Percentiles rank a stretch among this genome's conserved stretches.
phyloP scores from a whole-genome alignment of 768 basidiomycete genomes.

The Rhodotorula sphaerocarpa region DNA sequence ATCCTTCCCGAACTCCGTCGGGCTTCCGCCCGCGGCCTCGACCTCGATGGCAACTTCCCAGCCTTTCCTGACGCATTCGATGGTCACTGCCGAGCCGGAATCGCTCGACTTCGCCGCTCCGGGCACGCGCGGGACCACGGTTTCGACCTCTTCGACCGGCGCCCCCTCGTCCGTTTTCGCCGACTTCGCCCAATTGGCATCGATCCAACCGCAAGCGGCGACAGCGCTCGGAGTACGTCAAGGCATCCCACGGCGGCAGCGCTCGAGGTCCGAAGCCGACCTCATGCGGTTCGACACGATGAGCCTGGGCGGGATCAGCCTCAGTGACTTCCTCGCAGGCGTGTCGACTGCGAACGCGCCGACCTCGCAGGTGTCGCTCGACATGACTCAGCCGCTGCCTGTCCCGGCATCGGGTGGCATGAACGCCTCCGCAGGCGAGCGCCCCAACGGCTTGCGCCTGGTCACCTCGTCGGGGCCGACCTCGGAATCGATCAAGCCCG shows the following conservation, averaged over 20 bases:
- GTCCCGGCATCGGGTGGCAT: too few species aligned
- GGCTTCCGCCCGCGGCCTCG: background rate
- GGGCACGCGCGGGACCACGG: background rate
- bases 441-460: too few species aligned
- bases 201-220: background rate
- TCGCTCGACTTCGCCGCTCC: conserved; percentile 1
- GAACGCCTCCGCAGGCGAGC: too few species aligned
- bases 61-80: conserved; percentile 15
- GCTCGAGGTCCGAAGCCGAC: conserved; percentile 26
- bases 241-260: conserved; percentile 6
- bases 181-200: conserved; percentile 2
- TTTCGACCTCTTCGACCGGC: background rate
- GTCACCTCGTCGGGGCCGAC: too few species aligned
- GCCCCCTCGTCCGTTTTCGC: background rate
- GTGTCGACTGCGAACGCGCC: background rate
- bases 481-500: too few species aligned
- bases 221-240: background rate
- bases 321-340: background rate
- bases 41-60: background rate
- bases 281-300: conserved; percentile 12
- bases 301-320: background rate
- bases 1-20: background rate
- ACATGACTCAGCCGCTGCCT: background rate
- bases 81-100: conserved; percentile 24
- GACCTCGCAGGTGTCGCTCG: background rate